phyloP scores from a whole-genome alignment of 2,329 filamentous ascomycete genomes.

The Ceratocystis huliohia region DNA sequence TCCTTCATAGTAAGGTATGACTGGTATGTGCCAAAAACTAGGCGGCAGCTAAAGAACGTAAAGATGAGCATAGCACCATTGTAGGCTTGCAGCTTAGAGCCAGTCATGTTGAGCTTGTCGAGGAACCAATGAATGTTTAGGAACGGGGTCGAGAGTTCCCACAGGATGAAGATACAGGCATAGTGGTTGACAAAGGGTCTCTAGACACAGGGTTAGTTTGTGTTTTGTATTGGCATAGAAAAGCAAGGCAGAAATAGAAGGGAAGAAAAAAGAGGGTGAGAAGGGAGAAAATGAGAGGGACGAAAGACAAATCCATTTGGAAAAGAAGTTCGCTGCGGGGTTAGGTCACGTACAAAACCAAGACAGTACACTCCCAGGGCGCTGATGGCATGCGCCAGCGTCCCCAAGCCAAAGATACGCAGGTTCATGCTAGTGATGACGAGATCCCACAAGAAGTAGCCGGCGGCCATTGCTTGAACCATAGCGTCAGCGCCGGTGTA shows the following conservation, averaged over 20 bases:
- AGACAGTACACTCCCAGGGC: slow-evolving; percentile 63
- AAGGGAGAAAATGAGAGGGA: slow-evolving; percentile 19
- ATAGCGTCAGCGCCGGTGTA: slow-evolving; percentile 61
- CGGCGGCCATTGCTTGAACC: slow-evolving; percentile 62
- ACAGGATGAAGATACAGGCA: slow-evolving; percentile 67
- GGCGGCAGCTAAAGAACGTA: slow-evolving; percentile 64
- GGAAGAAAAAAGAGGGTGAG: slow-evolving; percentile 8
- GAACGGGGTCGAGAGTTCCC: slow-evolving; percentile 75
- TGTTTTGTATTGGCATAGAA: neutral
- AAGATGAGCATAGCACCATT: slow-evolving; percentile 61
- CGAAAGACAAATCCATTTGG: neutral
- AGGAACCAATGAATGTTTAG: slow-evolving; percentile 88
- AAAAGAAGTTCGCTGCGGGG: neutral
- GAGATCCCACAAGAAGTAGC: slow-evolving; percentile 79
- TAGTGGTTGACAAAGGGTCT: slow-evolving; percentile 78
- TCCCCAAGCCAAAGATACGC: slow-evolving; percentile 60
- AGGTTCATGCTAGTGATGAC: slow-evolving; percentile 55
- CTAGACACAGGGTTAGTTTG: slow-evolving; percentile 32
- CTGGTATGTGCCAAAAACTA: slow-evolving; percentile 66
- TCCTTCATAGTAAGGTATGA: slow-evolving; percentile 58
- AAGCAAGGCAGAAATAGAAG: neutral
- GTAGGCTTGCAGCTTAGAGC: slow-evolving; percentile 58
- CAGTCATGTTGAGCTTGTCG: slow-evolving; percentile 73
- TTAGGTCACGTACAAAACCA: slow-evolving; percentile 58
- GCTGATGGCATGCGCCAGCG: slow-evolving; percentile 63